phyloP scores from a whole-genome alignment of 2,329 filamentous ascomycete species.

The Diaporthe humulicola region DNA sequence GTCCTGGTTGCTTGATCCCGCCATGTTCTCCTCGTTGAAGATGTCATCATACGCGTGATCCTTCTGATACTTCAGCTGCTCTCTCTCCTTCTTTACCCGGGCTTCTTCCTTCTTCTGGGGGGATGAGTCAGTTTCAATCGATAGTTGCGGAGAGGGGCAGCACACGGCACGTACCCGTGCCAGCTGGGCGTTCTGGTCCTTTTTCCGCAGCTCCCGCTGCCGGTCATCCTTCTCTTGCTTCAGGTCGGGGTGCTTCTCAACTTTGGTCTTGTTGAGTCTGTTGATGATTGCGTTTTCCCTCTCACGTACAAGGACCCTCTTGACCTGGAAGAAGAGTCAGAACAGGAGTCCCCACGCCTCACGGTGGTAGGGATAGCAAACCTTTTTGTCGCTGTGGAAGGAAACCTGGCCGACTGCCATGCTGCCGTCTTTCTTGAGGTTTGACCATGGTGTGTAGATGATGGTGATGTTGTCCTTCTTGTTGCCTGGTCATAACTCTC shows the following conservation, averaged over 20 bases:
- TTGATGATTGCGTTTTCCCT: constrained; percentile 94
- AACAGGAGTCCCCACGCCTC: not conserved
- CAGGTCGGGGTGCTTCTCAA: constrained; percentile 89
- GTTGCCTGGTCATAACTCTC: constrained; percentile 73
- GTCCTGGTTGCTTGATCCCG: constrained; percentile 86
- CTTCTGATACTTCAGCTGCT: constrained; percentile 93
- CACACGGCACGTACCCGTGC: constrained; percentile 66
- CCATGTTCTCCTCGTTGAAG: constrained; percentile 86
- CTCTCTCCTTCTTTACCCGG: constrained; percentile 80
- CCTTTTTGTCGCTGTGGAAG: constrained; percentile 88
- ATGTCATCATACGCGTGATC: constrained; percentile 98
- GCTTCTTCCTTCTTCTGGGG: constrained; percentile 82
- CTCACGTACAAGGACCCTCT: constrained; percentile 81
- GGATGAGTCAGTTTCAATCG: constrained; percentile 11
- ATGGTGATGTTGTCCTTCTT: constrained; percentile 98
- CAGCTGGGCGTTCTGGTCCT: constrained; percentile 74
- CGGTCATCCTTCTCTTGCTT: constrained; percentile 84
- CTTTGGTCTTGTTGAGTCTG: constrained; percentile 96
- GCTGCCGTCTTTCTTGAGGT: constrained; percentile 93
- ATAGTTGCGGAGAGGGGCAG: not conserved
- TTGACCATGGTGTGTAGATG: constrained; percentile 97
- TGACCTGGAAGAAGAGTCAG: constrained; percentile 67
- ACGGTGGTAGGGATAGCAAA: constrained; percentile 41
- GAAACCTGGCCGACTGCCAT: constrained; percentile 97
- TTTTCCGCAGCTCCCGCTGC: constrained; percentile 77